These are phyloP conservation scores for Solanum neorickii DNA, from an alignment of 257 asterid species.

Conservation along the genomic window DNA sequence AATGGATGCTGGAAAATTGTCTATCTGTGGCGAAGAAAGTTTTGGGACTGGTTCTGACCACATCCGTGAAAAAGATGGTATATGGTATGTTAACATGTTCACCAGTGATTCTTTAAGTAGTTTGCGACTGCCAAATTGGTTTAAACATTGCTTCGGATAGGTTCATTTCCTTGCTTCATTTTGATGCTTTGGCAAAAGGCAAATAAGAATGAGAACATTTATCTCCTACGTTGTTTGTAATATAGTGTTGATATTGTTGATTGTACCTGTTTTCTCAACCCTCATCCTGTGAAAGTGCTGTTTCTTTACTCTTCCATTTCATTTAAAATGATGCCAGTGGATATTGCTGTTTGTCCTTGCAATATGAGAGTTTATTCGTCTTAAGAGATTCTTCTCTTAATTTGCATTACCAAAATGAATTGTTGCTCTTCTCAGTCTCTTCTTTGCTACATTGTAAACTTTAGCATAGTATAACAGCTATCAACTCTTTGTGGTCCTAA, in stretches of 20 bases:
- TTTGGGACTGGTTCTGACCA: slow-evolving; percentile 98
- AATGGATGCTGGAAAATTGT: slow-evolving; percentile 90
- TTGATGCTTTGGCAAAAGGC: neutral
- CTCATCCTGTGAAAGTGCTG: neutral
- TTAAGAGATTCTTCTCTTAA: neutral
- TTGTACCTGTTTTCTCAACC: neutral
- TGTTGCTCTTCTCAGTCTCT: neutral
- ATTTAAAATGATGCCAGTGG: neutral
- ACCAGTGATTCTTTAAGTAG: neutral
- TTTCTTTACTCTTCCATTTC: neutral
- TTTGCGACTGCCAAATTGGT: neutral
- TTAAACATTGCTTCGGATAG: neutral
- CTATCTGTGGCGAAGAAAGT: slow-evolving; percentile 98
- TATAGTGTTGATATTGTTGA: neutral
- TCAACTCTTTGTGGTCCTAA: neutral
- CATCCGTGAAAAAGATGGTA: slow-evolving; percentile 97
- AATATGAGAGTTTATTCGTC: neutral
- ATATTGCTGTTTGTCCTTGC: neutral
- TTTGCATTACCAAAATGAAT: neutral
- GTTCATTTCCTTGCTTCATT: neutral
- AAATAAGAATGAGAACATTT: neutral
- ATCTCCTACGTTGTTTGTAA: neutral
- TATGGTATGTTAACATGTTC: slow-evolving; percentile 46
- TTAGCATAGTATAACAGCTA: neutral
- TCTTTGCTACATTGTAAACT: neutral